A percentile compares a stretch with the other conserved stretches of the same genome.
phyloP scores from a whole-genome alignment of 192 early-diverging fungal species.

The Coemansia sp. region DNA sequence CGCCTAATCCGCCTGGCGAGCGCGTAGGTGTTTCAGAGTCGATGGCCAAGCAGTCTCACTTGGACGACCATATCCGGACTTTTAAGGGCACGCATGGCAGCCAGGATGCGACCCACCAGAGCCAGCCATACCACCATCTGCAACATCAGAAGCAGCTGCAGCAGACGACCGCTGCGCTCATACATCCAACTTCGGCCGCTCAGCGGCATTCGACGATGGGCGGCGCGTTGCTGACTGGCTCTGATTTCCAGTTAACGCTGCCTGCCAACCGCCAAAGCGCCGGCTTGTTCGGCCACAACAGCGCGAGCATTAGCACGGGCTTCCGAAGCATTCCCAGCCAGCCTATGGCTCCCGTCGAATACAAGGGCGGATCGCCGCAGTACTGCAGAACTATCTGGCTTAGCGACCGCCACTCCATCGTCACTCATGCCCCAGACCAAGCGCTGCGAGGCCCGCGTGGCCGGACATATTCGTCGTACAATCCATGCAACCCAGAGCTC shows the following conservation, averaged over 20 bases:
- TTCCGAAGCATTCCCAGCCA: constrained; percentile 9
- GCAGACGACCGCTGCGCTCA: background rate
- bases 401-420: constrained; percentile 21
- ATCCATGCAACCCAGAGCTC: constrained; percentile 71
- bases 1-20: background rate
- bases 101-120: background rate
- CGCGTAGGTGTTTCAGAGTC: constrained; percentile 30
- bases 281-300: background rate
- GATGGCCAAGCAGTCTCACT: constrained; percentile 39
- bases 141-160: constrained; percentile 2
- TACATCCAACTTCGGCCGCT: background rate
- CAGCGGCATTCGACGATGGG: constrained; percentile 6
- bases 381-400: constrained; percentile 11
- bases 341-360: constrained; percentile 15
- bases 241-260: constrained; percentile 35
- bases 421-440: background rate
- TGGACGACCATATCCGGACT: constrained; percentile 41
- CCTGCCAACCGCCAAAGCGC: constrained; percentile 11
- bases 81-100: constrained; percentile 15
- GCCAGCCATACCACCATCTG: background rate
- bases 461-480: constrained; percentile 40
- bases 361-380: constrained; percentile 29
- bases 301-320: background rate
- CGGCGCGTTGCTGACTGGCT: constrained; percentile 1
- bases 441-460: constrained; percentile 8